These are phyloP conservation scores for Candida pini DNA, from an alignment of 805 yeast genomes.

Conservation along the genomic window DNA sequence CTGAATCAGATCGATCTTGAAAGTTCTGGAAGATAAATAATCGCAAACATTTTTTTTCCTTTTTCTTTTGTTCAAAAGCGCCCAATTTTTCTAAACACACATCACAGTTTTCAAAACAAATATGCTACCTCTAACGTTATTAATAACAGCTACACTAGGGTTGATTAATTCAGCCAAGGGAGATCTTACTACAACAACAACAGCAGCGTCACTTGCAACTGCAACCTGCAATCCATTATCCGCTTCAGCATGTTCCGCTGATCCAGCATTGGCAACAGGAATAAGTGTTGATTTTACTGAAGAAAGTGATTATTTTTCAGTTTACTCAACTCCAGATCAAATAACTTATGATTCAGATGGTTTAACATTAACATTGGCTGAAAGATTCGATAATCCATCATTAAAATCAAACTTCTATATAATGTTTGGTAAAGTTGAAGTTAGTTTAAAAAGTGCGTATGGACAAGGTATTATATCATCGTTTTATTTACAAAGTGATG, in stretches of 20 bases:
- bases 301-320: conserved; percentile 38
- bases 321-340: conserved; percentile 37
- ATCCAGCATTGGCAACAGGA: conserved; percentile 59
- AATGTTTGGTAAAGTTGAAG: conserved; percentile 85
- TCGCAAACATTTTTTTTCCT: conserved; percentile 52
- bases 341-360: conserved; percentile 52
- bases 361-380: conserved; percentile 49
- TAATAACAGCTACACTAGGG: conserved; percentile 1
- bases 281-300: conserved; percentile 46
- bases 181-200: conserved; percentile 6
- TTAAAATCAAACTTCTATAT: conserved; percentile 73
- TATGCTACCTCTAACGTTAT: background rate
- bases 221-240: conserved; percentile 29
- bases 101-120: conserved; percentile 2
- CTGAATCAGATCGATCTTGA: conserved; percentile 48
- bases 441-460: conserved; percentile 60
- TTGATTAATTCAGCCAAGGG: too few relatives aligned
- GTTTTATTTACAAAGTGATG: conserved; percentile 76
- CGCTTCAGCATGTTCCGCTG: conserved; percentile 29
- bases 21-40: conserved; percentile 65
- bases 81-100: background rate
- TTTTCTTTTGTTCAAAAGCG: background rate
- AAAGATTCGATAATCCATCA: conserved; percentile 73
- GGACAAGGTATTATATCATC: conserved; percentile 81
- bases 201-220: conserved; percentile 12